Conservation (phyloP, 164 flowering plant species). For the Vitis labrusca region DNA sequence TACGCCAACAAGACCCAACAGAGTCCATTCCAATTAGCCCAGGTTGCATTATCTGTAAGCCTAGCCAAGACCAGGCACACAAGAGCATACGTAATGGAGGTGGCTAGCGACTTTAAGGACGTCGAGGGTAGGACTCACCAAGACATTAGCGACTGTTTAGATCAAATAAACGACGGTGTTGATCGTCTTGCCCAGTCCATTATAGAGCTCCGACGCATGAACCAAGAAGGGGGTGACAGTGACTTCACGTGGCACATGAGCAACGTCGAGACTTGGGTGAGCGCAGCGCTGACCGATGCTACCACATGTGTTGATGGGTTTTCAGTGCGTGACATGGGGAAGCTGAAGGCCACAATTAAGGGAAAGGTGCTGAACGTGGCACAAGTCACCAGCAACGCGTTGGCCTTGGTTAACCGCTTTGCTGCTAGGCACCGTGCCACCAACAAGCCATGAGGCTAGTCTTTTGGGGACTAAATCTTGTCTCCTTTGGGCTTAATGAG, state of each 20-base stretch:
- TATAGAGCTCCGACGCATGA: conserved; percentile 24
- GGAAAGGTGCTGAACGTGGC: conserved; percentile 36
- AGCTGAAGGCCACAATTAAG: conserved; percentile 33
- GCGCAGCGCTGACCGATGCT: conserved; percentile 45
- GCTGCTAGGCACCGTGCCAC: conserved; percentile 21
- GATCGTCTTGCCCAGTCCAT: conserved; percentile 29
- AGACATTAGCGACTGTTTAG: conserved; percentile 30
- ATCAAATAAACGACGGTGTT: conserved; percentile 34
- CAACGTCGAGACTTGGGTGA: conserved; percentile 47
- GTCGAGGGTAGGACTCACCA: conserved; percentile 18
- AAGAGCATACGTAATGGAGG: conserved; percentile 23
- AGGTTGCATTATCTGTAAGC: conserved; percentile 33
- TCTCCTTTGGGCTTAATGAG: too few species aligned
- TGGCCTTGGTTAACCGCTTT: conserved; percentile 41
- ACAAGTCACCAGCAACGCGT: conserved; percentile 33
- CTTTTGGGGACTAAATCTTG: too few species aligned
- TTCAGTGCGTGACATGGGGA: conserved; percentile 25
- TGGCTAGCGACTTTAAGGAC: conserved; percentile 21
- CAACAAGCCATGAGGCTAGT: conserved; percentile 9
- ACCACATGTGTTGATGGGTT: conserved; percentile 28
- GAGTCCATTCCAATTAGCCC: conserved; percentile 30
- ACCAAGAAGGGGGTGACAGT: not conserved
- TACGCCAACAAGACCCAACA: conserved; percentile 13
- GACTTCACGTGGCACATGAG: conserved; percentile 33
- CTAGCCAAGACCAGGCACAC: conserved; percentile 34